Evolutionary conservation across 768 basidiomycete genomes (phyloP).

Genomic region (Lactarius sanguifluus): DNA sequence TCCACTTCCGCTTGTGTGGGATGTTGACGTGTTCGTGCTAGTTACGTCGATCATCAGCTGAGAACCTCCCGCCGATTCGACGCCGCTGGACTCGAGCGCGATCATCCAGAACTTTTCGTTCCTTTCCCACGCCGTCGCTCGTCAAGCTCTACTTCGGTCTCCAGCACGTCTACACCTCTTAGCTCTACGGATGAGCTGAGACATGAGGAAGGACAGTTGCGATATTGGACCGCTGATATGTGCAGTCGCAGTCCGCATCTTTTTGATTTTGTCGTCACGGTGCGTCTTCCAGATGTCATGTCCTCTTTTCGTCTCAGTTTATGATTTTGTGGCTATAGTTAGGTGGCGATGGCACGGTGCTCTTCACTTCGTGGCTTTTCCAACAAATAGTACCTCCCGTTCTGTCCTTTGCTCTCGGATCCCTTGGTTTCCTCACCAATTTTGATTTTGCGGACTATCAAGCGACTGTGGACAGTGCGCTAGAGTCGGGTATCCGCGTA

Average conservation of each 20-base stretch:
- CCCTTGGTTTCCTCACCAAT: constrained; percentile 95
- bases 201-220: constrained; percentile 83
- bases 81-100: constrained; percentile 80
- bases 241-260: constrained; percentile 87
- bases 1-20: constrained; percentile 27
- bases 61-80: constrained; percentile 90
- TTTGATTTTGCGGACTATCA: constrained; percentile 91
- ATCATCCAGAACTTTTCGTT: constrained; percentile 84
- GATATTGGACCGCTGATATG: constrained; percentile 98
- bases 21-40: constrained; percentile 36
- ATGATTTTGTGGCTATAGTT: constrained; percentile 52
- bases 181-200: constrained; percentile 42
- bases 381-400: constrained; percentile 99
- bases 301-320: not conserved
- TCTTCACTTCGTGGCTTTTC: constrained; percentile 99
- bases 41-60: constrained; percentile 94
- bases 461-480: constrained; percentile 79
- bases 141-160: constrained; percentile 62
- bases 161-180: constrained; percentile 53
- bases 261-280: constrained; percentile 97
- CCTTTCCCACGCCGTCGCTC: constrained; percentile 76
- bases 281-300: constrained; percentile 42
- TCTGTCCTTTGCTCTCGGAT: constrained; percentile 94
- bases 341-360: constrained; percentile 96
- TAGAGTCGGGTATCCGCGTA: constrained; percentile 93